A percentile compares a stretch with the other conserved stretches of the same genome.
Evolutionary conservation across 148 eudicot species (phyloP).

Genomic region (Polygonum aviculare): DNA sequence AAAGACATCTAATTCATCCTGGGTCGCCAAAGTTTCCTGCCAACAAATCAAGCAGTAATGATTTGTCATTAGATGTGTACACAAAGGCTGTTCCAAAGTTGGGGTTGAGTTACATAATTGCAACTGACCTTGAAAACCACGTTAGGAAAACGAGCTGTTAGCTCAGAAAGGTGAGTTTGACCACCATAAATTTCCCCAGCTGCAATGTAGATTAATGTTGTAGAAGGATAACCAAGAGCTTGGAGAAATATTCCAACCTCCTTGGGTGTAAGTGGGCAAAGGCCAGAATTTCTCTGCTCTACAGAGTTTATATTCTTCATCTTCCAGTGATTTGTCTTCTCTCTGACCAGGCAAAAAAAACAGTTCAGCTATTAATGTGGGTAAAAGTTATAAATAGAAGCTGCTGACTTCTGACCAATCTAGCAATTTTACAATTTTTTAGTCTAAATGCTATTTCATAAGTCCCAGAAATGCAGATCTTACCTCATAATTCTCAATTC

Average conservation of each 20-base stretch:
- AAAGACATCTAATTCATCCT: conserved; percentile 49
- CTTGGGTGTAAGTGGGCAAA: conserved; percentile 82
- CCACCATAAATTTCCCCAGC: conserved; percentile 98
- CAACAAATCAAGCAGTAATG: conserved; percentile 15
- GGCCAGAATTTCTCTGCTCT: conserved; percentile 69
- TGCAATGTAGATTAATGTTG: conserved; percentile 76
- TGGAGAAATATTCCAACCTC: conserved; percentile 83
- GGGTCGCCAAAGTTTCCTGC: conserved; percentile 75
- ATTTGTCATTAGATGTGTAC: background rate
- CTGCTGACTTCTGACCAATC: background rate
- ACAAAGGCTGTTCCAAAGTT: background rate
- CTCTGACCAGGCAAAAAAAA: conserved; percentile 28
- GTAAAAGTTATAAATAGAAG: conserved; percentile 1
- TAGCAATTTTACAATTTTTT: background rate
- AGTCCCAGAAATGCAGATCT: background rate
- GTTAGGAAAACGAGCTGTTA: conserved; percentile 70
- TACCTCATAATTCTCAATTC: conserved; percentile 82
- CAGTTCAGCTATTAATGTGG: background rate
- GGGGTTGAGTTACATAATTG: background rate
- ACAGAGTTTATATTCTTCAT: conserved; percentile 69
- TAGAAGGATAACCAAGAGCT: conserved; percentile 74
- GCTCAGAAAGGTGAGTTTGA: conserved; percentile 52
- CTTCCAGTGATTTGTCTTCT: conserved; percentile 88
- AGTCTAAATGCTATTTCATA: background rate
- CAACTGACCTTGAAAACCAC: conserved; percentile 63